Conservation (phyloP, 176 grass and related monocot genomes). For the Musa itinerans region DNA sequence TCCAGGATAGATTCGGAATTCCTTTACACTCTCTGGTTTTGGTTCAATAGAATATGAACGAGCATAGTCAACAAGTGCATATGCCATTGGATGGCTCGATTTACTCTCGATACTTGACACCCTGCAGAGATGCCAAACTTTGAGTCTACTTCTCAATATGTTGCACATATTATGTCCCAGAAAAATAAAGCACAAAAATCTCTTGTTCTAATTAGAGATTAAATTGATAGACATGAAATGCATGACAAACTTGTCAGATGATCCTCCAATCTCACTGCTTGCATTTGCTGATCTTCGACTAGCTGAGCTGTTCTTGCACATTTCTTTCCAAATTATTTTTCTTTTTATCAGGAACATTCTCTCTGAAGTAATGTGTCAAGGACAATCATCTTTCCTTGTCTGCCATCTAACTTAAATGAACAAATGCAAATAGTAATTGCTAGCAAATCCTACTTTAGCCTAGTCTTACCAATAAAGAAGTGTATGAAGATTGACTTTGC, state of each 20-base stretch:
- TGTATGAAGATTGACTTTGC: neutral
- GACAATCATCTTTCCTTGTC: neutral
- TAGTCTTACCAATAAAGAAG: conserved; percentile 4
- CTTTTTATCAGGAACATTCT: neutral
- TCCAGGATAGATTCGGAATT: conserved; percentile 5
- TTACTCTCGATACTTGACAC: conserved; percentile 10
- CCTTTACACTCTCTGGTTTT: conserved; percentile 1
- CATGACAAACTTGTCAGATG: neutral
- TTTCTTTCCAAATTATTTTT: neutral
- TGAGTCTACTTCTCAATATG: neutral
- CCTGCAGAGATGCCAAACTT: neutral
- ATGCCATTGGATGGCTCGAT: conserved; percentile 11
- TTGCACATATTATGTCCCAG: neutral
- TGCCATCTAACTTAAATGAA: no score
- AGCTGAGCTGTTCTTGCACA: no score
- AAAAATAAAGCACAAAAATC: neutral
- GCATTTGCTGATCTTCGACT: no score
- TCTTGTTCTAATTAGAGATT: neutral
- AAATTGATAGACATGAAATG: neutral
- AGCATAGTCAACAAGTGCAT: neutral
- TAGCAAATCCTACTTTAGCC: neutral
- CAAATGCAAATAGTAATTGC: neutral
- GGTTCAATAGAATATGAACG: neutral
- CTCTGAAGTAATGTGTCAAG: neutral
- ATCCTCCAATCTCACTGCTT: no score